Percentiles rank a stretch among this genome's conserved stretches.
Evolutionary conservation across 192 early-diverging fungal genomes (phyloP).

Genomic region (Coemansia sp.): DNA sequence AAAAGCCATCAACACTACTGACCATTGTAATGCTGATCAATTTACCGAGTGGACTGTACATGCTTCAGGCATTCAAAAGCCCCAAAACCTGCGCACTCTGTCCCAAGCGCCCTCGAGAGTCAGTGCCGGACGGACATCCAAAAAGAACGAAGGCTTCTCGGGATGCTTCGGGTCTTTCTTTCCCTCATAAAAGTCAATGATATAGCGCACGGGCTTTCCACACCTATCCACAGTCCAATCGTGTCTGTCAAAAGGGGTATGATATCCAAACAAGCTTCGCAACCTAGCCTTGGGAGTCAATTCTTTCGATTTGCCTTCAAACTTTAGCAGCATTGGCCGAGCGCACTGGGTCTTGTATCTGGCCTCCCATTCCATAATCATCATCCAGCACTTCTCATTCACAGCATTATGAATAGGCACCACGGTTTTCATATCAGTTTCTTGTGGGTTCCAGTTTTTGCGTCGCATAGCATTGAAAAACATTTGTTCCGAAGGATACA

Average conservation of each 20-base stretch:
- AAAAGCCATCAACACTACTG: too few relatives aligned
- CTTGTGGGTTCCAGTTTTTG: conserved; percentile 81
- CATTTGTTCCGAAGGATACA: conserved; percentile 93
- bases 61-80: neutral
- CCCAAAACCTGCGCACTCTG: conserved; percentile 16
- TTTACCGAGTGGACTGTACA: too few relatives aligned
- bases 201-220: conserved; percentile 76
- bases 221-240: conserved; percentile 95
- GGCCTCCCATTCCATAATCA: conserved; percentile 83
- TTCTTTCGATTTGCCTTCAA: conserved; percentile 43
- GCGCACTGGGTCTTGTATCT: conserved; percentile 21
- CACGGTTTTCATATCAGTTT: conserved; percentile 81
- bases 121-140: conserved; percentile 86
- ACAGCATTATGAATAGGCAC: conserved; percentile 94
- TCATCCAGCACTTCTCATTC: conserved; percentile 85
- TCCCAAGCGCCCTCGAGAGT: conserved; percentile 45
- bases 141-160: conserved; percentile 61
- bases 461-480: conserved; percentile 95
- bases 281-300: conserved; percentile 36
- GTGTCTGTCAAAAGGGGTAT: conserved; percentile 86
- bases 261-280: conserved; percentile 54
- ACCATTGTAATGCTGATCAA: too few relatives aligned
- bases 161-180: conserved; percentile 47
- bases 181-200: conserved; percentile 92
- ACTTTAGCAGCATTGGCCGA: conserved; percentile 36